Conservation (phyloP, 1,284 basidiomycete species). For the Tremellales sp. region DNA sequence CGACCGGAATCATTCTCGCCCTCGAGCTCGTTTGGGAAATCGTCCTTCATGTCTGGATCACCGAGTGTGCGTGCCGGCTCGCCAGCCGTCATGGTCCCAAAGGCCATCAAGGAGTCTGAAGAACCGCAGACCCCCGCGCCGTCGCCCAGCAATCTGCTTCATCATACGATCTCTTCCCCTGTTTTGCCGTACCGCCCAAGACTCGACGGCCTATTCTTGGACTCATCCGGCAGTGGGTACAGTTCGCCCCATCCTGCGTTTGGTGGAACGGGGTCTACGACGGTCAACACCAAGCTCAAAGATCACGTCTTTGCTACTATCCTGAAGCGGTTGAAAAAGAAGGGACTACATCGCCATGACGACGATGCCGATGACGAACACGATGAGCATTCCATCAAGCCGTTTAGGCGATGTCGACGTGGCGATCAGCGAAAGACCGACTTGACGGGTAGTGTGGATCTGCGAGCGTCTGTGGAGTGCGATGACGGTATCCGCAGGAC, state of each 20-base stretch:
- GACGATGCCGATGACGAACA: slow-evolving; percentile 37
- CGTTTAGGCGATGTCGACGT: neutral
- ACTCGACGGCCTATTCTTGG: slow-evolving; percentile 14
- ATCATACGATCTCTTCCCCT: slow-evolving; percentile 42
- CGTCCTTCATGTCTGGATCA: slow-evolving; percentile 24
- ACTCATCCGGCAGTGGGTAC: slow-evolving; percentile 13
- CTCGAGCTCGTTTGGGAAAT: slow-evolving; percentile 31
- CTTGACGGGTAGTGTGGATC: neutral
- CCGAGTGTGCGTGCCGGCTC: slow-evolving; percentile 17
- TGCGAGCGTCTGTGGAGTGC: slow-evolving; percentile 12
- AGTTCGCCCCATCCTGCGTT: slow-evolving; percentile 53
- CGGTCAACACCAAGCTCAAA: slow-evolving; percentile 85
- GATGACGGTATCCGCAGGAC: slow-evolving; percentile 14
- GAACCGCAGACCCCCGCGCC: slow-evolving; percentile 41
- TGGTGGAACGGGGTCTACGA: slow-evolving; percentile 82
- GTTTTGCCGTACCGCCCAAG: slow-evolving; percentile 23
- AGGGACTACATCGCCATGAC: slow-evolving; percentile 20
- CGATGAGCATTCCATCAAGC: slow-evolving; percentile 26
- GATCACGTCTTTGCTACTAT: slow-evolving; percentile 89
- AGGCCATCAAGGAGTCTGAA: slow-evolving; percentile 25
- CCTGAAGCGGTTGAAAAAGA: slow-evolving; percentile 59
- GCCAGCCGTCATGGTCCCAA: slow-evolving; percentile 20
- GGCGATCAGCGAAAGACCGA: slow-evolving; percentile 8
- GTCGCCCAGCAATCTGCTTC: slow-evolving; percentile 36
- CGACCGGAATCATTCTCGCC: slow-evolving; percentile 28